Conservation (phyloP, 2,329 filamentous ascomycete species). For the Thielaviopsis euricoi region DNA sequence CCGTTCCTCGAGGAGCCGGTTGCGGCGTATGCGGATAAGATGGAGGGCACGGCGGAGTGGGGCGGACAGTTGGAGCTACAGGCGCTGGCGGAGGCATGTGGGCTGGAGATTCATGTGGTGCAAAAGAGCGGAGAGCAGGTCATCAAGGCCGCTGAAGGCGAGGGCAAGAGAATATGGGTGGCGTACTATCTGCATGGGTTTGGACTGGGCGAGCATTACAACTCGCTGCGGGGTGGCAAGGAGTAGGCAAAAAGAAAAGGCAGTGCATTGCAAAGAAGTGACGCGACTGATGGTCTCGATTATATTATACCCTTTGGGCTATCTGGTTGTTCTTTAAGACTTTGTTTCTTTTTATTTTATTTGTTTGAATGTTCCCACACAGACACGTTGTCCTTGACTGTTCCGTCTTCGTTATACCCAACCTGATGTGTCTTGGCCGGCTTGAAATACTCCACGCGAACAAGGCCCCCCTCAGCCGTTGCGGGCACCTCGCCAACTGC, state of each 20-base stretch:
- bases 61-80: conserved; percentile 82
- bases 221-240: conserved; percentile 46
- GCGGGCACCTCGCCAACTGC: background rate
- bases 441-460: conserved; percentile 20
- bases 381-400: conserved; percentile 34
- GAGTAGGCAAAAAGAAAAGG: background rate
- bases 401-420: conserved; percentile 28
- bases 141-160: conserved; percentile 39
- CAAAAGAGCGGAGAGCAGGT: conserved; percentile 70
- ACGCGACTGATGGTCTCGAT: too few species aligned
- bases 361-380: conserved; percentile 27
- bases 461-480: background rate
- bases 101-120: conserved; percentile 66
- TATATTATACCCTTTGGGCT: background rate
- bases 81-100: conserved; percentile 68
- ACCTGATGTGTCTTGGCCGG: conserved; percentile 32
- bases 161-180: conserved; percentile 56
- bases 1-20: conserved; percentile 76
- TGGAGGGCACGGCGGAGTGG: conserved; percentile 85
- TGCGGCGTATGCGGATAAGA: conserved; percentile 54
- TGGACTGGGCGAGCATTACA: conserved; percentile 93
- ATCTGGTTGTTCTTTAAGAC: too few species aligned
- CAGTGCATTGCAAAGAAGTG: background rate
- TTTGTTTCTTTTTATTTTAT: too few species aligned
- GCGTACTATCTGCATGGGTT: conserved; percentile 92